Evolutionary conservation across 352 stramenopile genomes (phyloP).

Genomic region (Phytophthora tentaculata): DNA sequence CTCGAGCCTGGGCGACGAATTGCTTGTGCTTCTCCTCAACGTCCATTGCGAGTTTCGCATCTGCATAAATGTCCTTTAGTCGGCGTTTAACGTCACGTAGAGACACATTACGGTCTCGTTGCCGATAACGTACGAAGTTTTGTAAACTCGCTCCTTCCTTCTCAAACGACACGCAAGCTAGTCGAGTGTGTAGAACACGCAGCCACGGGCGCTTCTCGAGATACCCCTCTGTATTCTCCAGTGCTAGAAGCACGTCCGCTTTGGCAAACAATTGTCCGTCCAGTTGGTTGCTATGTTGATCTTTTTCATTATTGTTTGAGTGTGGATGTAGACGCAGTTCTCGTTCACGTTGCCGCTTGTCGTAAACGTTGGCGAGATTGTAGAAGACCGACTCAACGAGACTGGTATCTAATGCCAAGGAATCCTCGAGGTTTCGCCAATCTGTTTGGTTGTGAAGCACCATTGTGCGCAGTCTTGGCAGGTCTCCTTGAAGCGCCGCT

Average conservation of each 20-base stretch:
- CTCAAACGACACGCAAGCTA: conserved; percentile 64
- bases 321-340: conserved; percentile 7
- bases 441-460: conserved; percentile 52
- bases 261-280: conserved; percentile 62
- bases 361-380: conserved; percentile 38
- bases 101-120: conserved; percentile 56
- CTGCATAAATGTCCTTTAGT: conserved; percentile 46
- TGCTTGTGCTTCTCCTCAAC: conserved; percentile 51
- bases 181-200: conserved; percentile 56
- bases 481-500: conserved; percentile 17
- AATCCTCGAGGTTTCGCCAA: conserved; percentile 53
- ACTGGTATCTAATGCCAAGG: conserved; percentile 53
- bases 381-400: conserved; percentile 67
- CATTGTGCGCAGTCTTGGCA: conserved; percentile 24
- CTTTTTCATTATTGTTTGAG: conserved; percentile 1
- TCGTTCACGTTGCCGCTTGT: conserved; percentile 24
- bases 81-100: conserved; percentile 31
- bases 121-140: conserved; percentile 56
- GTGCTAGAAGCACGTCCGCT: conserved; percentile 53
- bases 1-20: conserved; percentile 51
- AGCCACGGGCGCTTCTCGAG: conserved; percentile 64
- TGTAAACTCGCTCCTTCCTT: conserved; percentile 56
- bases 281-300: conserved; percentile 21
- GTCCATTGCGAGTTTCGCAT: conserved; percentile 21
- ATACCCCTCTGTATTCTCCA: conserved; percentile 48